Evolutionary conservation across 2,329 filamentous ascomycete species (phyloP), one percentile per base, ranked within the genome.

Genomic region (Xylogone sp.): DNA sequence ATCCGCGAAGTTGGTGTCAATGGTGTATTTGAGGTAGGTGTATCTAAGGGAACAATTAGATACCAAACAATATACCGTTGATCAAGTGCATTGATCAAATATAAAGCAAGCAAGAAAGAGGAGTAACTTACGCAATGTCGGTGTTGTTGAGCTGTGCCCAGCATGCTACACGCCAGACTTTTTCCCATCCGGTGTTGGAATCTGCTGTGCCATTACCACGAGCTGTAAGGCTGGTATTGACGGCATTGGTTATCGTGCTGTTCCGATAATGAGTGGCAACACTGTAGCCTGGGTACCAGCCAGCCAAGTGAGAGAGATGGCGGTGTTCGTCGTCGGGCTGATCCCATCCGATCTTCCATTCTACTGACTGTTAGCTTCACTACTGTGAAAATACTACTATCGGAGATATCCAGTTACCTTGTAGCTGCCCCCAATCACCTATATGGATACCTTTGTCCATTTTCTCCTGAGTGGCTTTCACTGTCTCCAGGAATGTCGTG

Each of bases 371-470:
- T 45, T 19, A 45, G 19, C 21, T n/a, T n/a, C n/a, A n/a, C n/a
- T n/a, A n/a, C n/a, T n/a, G n/a, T n/a, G n/a, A n/a, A n/a, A n/a
- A n/a, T n/a, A n/a, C n/a, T n/a, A n/a, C n/a, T n/a, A n/a, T n/a
- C n/a, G n/a, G n/a, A n/a, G n/a, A n/a, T n/a, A n/a, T 20, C 5
- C 21, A 45, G 6, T 16, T 45, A 45, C 43, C 43, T 45, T 73
- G 70, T 49, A 75, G 64, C 43, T 73, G 66, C 46, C 68, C 69
- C 64, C 67, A 72, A 22, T 59, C 58, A 21, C 69, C 68, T 47
- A 75, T 62, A 53, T 75, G 71, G 55, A 79, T 69, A 39, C 76
- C 75, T 50, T 73, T 73, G 56, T 80, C 76, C 6, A 79, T 67
- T 29, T 67, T 68, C 1, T 64, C 62, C 13, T 79, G 70, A 2